Base-by-base conservation (phyloP, 1,284 basidiomycete species). In the Puccinia hordei region DNA sequence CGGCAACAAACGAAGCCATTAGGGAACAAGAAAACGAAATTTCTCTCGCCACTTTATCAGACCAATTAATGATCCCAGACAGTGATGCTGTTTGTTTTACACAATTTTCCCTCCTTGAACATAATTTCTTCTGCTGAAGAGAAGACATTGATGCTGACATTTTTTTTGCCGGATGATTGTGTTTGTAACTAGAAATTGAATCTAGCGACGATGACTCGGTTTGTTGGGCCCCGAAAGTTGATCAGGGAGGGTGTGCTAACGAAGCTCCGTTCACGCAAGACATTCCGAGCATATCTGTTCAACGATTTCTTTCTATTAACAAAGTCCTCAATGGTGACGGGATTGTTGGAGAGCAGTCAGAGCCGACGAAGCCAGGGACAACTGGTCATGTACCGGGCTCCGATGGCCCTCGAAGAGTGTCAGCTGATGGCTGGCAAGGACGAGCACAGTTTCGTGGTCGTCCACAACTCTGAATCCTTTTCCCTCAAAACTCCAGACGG, bases 271-370 rank as follows among this genome's bases (percentile, higher is more conserved):
- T 72, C 77, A 9, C 66, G 77, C 19, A 80, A 80, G 69, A 61
- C 53, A 17, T 72, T 72, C 41, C 66, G 59, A 15, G 77, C 69
- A 22, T 80, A 63, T 33, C 46, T 80, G n/a, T 80, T 71, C 57
- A 80, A 80, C 46, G 77, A 80, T 24, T 80, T 80, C 35, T 80
- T 80, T 38, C 19, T 80, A 19, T 68, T 80, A 17, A 46, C 77
- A 15, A 57, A 55, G 44, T 22, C 44, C 2, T 3, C 24, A 38
- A 27, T 24, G 24, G 22, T 24, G 19, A 59, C 27, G 22, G 35
- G 72, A 35, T 22, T 71, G 22, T 33, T 71, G 27, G 53, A 73
- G 72, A 41, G 24, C 49, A 55, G 38, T 59, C 53, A 27, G 33
- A 38, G 13, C 12, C 77, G 53, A 33, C 41, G 49, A 5, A 30